These are phyloP conservation scores for Jackrogersella multiformis DNA, from an alignment of 495 filamentous ascomycete species.

Conservation along the genomic window DNA sequence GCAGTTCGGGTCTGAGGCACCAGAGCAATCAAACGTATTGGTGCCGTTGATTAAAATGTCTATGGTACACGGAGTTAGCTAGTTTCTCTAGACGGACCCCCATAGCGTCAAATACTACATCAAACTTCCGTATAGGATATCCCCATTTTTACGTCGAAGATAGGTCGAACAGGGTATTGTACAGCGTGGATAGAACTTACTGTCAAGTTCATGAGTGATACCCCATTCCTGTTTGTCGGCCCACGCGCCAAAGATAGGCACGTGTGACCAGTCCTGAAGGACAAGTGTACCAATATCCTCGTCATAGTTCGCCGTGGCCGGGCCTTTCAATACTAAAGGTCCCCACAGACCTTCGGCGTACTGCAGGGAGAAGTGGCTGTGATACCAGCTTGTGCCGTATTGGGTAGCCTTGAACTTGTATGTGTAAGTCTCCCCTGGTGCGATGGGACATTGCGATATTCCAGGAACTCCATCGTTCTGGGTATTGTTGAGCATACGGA, in stretches of 20 bases:
- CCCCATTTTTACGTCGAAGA: too few species aligned
- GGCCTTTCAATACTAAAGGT: background rate
- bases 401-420: background rate
- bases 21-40: background rate
- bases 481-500: background rate
- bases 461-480: constrained; percentile 4
- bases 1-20: background rate
- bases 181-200: background rate
- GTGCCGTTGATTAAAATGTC: constrained; percentile 2
- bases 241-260: background rate
- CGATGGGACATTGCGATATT: constrained; percentile 5
- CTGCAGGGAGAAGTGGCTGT: constrained; percentile 1
- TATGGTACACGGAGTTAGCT: background rate
- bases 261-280: background rate
- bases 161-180: background rate
- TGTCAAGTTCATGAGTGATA: background rate
- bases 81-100: background rate
- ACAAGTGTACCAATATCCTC: background rate
- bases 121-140: too few species aligned
- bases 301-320: background rate
- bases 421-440: constrained; percentile 1
- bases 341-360: constrained; percentile 5
- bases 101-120: too few species aligned
- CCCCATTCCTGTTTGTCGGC: constrained; percentile 6
- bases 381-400: constrained; percentile 9